These are phyloP conservation scores for Colletotrichum caudatum DNA, from an alignment of 2,329 filamentous ascomycete genomes.

Conservation along the genomic window DNA sequence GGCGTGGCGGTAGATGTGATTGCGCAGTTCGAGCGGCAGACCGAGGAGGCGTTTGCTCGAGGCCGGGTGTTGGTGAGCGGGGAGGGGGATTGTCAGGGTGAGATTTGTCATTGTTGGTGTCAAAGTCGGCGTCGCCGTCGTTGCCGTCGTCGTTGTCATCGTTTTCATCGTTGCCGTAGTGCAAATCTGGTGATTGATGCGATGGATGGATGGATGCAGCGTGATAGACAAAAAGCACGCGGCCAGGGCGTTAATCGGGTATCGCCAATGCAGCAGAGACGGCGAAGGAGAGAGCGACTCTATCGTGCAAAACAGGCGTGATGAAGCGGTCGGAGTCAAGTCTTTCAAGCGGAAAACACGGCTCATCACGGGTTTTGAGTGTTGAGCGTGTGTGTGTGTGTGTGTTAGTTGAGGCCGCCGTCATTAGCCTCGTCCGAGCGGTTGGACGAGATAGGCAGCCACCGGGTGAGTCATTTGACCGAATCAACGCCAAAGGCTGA, in stretches of 20 bases:
- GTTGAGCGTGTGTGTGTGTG: not conserved
- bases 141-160: not conserved
- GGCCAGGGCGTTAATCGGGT: not conserved
- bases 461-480: slow-evolving; percentile 8
- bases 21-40: slow-evolving; percentile 35
- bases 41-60: slow-evolving; percentile 34
- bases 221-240: not conserved
- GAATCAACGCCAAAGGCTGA: not conserved
- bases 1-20: slow-evolving; percentile 17
- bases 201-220: not conserved
- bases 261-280: not conserved
- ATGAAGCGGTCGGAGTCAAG: not conserved
- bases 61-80: slow-evolving; percentile 20
- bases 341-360: not conserved
- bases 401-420: not conserved
- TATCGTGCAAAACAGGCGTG: not conserved
- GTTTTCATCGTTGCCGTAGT: no score
- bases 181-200: not conserved
- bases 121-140: not conserved
- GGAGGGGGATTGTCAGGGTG: slow-evolving; percentile 23
- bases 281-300: no score
- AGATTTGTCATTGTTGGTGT: not conserved
- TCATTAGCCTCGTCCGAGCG: not conserved
- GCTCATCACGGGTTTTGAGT: not conserved
- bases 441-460: not conserved